A percentile compares a stretch with the other conserved stretches of the same genome.
Conservation (phyloP, 345 rosid genomes). For the Mallotus nudiflorus region DNA sequence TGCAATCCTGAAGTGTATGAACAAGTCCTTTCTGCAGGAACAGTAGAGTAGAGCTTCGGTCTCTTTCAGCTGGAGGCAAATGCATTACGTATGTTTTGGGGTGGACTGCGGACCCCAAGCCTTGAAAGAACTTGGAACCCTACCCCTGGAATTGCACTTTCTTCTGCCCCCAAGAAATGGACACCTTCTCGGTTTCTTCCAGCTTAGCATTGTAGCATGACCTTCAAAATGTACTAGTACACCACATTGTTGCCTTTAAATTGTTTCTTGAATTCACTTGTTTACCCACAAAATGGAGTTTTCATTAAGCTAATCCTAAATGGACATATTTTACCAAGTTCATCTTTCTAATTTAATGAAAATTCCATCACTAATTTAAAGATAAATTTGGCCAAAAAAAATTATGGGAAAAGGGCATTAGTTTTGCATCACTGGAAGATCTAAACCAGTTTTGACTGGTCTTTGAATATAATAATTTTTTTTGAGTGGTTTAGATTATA, state of each 20-base stretch:
- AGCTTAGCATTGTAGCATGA: background rate
- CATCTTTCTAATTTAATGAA: no score
- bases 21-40: background rate
- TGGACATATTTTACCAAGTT: no score
- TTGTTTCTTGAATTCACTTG: no score
- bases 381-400: no score
- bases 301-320: no score
- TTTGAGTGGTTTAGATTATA: background rate
- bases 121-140: background rate
- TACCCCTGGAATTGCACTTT: background rate
- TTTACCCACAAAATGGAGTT: no score
- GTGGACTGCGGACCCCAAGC: background rate
- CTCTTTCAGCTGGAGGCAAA: background rate
- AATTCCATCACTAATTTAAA: no score
- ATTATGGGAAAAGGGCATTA: no score
- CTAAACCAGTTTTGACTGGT: slow-evolving; percentile 6
- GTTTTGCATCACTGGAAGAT: slow-evolving; percentile 4
- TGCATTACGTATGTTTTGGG: background rate
- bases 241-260: background rate
- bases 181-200: background rate
- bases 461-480: no score
- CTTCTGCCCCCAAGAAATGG: background rate
- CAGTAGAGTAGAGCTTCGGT: no score
- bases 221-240: background rate
- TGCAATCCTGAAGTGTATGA: background rate